A percentile compares a stretch with the other conserved stretches of the same genome.
These are phyloP conservation scores for Phytophthora foliorum DNA, from an alignment of 352 stramenopile genomes.

Conservation along the genomic window DNA sequence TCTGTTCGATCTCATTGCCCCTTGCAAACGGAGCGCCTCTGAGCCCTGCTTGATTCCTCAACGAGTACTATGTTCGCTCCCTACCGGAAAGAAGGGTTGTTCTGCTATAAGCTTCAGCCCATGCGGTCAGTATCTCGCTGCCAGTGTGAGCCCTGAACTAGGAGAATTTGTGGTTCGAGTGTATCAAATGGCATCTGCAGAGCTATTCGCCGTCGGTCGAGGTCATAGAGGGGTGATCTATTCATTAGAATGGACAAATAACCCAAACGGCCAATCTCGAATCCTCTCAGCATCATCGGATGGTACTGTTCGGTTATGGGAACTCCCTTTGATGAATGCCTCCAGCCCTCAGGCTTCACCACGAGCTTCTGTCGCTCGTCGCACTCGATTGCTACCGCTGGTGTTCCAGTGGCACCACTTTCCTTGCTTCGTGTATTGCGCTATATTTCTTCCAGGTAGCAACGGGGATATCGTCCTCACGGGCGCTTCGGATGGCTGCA, in stretches of 20 bases:
- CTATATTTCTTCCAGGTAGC: constrained; percentile 53
- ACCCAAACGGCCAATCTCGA: constrained; percentile 17
- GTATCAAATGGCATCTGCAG: constrained; percentile 52
- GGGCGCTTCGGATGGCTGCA: constrained; percentile 60
- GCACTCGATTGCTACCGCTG: constrained; percentile 11
- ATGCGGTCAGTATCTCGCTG: constrained; percentile 63
- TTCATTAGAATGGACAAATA: constrained; percentile 58
- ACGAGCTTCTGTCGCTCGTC: background rate
- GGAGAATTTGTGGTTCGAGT: constrained; percentile 57
- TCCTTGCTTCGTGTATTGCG: constrained; percentile 75
- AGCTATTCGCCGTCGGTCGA: constrained; percentile 44
- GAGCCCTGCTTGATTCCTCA: constrained; percentile 71
- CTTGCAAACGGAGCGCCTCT: constrained; percentile 41
- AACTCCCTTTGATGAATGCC: constrained; percentile 14
- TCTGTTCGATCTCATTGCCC: constrained; percentile 24
- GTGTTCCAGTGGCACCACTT: constrained; percentile 67
- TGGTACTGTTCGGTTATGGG: constrained; percentile 59
- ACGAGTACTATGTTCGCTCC: constrained; percentile 61
- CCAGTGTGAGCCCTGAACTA: constrained; percentile 43
- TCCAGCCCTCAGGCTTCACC: constrained; percentile 9
- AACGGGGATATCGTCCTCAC: constrained; percentile 48
- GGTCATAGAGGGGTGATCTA: constrained; percentile 72
- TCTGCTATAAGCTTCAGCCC: constrained; percentile 70
- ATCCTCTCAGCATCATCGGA: constrained; percentile 73
- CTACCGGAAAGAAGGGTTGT: constrained; percentile 65